Evolutionary conservation across 805 yeast genomes (phyloP).

Genomic region (Schwanniomyces polymorphus): DNA sequence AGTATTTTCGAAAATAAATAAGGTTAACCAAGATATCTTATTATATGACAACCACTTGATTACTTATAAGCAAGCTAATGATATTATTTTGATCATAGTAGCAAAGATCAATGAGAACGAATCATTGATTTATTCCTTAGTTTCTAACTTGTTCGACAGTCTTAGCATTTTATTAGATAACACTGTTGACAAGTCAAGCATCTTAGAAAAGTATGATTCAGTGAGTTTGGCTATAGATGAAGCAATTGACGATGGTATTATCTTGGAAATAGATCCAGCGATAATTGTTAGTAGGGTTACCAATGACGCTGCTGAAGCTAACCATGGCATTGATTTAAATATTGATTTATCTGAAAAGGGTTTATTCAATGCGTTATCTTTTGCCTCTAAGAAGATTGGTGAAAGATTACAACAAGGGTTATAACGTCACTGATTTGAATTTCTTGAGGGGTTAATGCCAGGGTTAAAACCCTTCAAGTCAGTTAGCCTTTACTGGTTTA

Average conservation of each 20-base stretch:
- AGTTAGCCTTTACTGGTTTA: not conserved
- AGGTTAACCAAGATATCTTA: slow-evolving; percentile 76
- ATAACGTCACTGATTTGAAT: slow-evolving; percentile 9
- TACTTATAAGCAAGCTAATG: slow-evolving; percentile 84
- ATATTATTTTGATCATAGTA: slow-evolving; percentile 67
- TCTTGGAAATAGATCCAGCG: slow-evolving; percentile 85
- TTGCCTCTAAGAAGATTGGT: slow-evolving; percentile 72
- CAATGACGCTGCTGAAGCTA: slow-evolving; percentile 59
- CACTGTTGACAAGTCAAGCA: slow-evolving; percentile 73
- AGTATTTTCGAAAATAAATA: slow-evolving; percentile 73
- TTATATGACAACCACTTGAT: slow-evolving; percentile 77
- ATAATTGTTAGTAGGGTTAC: slow-evolving; percentile 90
- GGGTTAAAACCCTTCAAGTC: not conserved
- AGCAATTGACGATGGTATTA: slow-evolving; percentile 88
- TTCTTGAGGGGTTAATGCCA: not conserved
- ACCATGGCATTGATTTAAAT: slow-evolving; percentile 52
- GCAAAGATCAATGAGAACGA: slow-evolving; percentile 86
- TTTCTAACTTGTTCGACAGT: slow-evolving; percentile 78
- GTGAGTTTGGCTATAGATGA: slow-evolving; percentile 88
- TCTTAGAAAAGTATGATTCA: slow-evolving; percentile 83
- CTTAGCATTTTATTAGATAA: slow-evolving; percentile 70
- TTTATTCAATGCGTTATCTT: slow-evolving; percentile 79
- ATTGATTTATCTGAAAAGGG: slow-evolving; percentile 75
- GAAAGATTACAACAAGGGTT: slow-evolving; percentile 49
- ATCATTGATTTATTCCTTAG: slow-evolving; percentile 68